A percentile compares a stretch with the other conserved stretches of the same genome.
phyloP scores from a whole-genome alignment of 352 stramenopile genomes.

The Phytophthora fragariae region DNA sequence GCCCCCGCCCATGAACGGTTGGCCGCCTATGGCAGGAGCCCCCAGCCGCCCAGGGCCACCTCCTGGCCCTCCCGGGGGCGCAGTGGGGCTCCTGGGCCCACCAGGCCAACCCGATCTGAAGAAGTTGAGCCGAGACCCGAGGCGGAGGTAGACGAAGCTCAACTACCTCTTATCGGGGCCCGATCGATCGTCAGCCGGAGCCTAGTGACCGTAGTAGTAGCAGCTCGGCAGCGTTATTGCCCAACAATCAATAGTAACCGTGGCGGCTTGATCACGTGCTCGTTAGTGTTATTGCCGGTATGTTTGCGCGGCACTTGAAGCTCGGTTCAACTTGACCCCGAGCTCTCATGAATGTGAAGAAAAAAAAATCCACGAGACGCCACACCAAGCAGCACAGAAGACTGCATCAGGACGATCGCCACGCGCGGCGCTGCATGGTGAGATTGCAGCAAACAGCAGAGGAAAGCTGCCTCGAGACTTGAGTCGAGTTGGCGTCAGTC shows the following conservation, averaged over 20 bases:
- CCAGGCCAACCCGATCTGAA: constrained; percentile 36
- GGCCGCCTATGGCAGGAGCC: constrained; percentile 19
- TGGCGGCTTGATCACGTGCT: too few relatives aligned
- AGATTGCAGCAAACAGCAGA: too few relatives aligned
- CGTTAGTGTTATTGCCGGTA: too few relatives aligned
- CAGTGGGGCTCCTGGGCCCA: constrained; percentile 9
- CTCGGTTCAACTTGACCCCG: constrained; percentile 19
- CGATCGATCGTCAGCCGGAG: neutral
- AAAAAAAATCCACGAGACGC: constrained; percentile 7
- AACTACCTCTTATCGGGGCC: neutral
- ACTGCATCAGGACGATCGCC: too few relatives aligned
- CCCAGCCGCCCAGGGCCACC: constrained; percentile 11
- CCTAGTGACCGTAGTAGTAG: constrained; percentile 4
- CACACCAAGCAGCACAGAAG: neutral
- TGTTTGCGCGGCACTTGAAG: constrained; percentile 19
- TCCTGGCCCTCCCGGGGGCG: constrained; percentile 17
- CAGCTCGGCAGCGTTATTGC: neutral
- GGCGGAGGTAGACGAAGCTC: constrained; percentile 27
- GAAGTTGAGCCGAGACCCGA: constrained; percentile 39
- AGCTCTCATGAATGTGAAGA: constrained; percentile 6
- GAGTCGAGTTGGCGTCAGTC: neutral
- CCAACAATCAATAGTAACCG: neutral
- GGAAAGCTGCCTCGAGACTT: neutral
- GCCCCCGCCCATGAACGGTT: constrained; percentile 30
- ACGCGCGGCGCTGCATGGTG: too few relatives aligned